Base-by-base conservation (phyloP, 1,284 basidiomycete species). In the Termitomyces sp. region DNA sequence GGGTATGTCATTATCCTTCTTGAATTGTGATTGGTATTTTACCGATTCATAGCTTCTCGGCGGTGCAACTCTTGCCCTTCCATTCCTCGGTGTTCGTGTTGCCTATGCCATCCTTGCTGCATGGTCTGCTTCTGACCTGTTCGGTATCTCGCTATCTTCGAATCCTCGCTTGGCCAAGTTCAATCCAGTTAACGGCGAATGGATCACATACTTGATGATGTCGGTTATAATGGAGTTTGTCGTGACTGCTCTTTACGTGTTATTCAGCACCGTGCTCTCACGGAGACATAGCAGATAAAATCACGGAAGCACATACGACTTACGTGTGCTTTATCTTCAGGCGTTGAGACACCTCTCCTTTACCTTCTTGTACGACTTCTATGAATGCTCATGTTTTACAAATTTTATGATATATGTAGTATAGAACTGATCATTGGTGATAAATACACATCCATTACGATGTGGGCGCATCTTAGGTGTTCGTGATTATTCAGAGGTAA, bases 31-130 rank as follows among this genome's bases (percentile, higher is more conserved):
- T 43, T 17, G 40, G 34, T 26, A n/a, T 8, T 36, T 50, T 40
- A 50, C 26, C 58, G 45, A 62, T 24, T 44, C 4, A 53, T 58
- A 83, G 83, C 70, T 85, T 36, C 72, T 88, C 46, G 61, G 61
- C 21, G 82, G 80, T 17, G 69, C 86, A 45, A 72, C 79, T 12
- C 36, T 70, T 49, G 80, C 80, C 4, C 67, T 86, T 13, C 83
- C 83, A 12, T 80, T 85, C 67, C 71, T 88, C 39, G 78, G 74
- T 10, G 74, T 80, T 33, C 81, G 85, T 38, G 70, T 80, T 38
- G 70, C 81, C 6, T 83, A 83, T 62, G 70, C 71, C 33, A 66
- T 83, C 33, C 72, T 87, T 42, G 72, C 78, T 41, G 75, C 79
- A 6, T 84, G 74, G 65, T 83, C 83, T 40, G 73, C 82, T 39